Evolutionary conservation across 768 basidiomycete genomes (phyloP), one percentile per base, ranked within the genome.

Genomic region (Tephrocybe sp.): DNA sequence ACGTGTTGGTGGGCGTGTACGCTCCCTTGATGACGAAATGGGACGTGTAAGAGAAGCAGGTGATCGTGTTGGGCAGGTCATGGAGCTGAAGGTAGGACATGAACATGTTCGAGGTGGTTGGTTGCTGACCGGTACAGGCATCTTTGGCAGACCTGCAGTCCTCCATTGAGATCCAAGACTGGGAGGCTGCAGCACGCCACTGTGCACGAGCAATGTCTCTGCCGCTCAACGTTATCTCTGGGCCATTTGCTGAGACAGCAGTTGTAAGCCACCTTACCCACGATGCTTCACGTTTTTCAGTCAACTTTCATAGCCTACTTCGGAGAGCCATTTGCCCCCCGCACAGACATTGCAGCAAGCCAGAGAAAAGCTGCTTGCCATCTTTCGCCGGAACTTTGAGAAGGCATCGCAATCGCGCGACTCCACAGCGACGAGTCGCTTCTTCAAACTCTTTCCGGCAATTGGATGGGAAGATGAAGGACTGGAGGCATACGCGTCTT

Each of bases 361-460:
- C 0, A 82, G 94, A 44, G 79, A 88, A 52, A 74, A 79, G 28
- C 81, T 99, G 6, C 76, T 98, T 10, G 68, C 76, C 10, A 81
- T 89, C 30, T 98, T 98, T 69, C 78, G 77, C 26, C 73, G 72
- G n/a, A 81, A 88, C 45, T 99, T 99, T 63, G 80, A 85, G 37
- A 75, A 84, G 49, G 97, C 96, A 1, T 92, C 93, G 4, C 76
- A 74, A 18, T 79, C 83, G 12, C 81, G 90, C 23, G 93, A 98
- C 69, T 87, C 93, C 21, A 85, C 85, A 12, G 85, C 86, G 0
- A 94, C 90, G 1, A 94, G 86, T 59, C 85, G 97, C 11, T 98
- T 90, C 71, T 99, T 99, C 79, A 94, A 98, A 67, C 75, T 99
- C 2, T 99, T 98, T 68, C 97, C 97, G 3, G 85, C 86, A 3